Base-by-base conservation (phyloP, 2,329 filamentous ascomycete genomes). In the Mycocentrospora acerina region DNA sequence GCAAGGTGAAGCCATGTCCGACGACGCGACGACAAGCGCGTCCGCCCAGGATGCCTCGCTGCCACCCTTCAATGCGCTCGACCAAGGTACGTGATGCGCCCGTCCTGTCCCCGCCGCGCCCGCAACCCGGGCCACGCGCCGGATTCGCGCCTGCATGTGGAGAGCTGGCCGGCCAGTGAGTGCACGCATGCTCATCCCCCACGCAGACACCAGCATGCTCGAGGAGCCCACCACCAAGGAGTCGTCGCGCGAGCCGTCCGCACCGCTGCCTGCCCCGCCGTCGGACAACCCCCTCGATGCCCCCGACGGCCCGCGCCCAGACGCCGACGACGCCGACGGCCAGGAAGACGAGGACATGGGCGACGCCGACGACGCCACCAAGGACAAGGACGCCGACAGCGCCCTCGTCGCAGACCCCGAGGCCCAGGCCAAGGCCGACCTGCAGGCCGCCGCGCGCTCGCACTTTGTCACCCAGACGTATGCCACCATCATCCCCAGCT, bases 401-500 rank as follows among this genome's bases (percentile, higher is more conserved):
- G 51, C 46, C 22, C 62, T 63, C 11, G 48, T 41, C n/a, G 59
- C 45, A 4, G 65, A 68, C 41, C 48, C 72, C 12, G 61, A 76
- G 58, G 69, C 86, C 35, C 77, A 90, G 66, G 82, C 85, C 28
- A 96, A 95, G 70, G 81, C 90, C 37, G 81, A 81, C 3, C 75
- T 90, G 40, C 90, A 96, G 72, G 84, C 86, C 29, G 85, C 89
- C 4, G 94, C 93, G 35, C 88, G 91, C 51, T 87, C 91, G 55
- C 90, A 97, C 61, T 82, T 98, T 38, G 87, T 95, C 46, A 83
- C 88, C 11, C 93, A 98, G 71, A 94, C 90, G 28, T 91, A 96
- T 64, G 85, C 90, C 46, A 97, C 97, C 62, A 90, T 98, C 48
- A 81, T 98, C 15, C 93, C 93, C 15, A 97, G 91, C 67, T 98